Conservation (phyloP, 176 grass and related monocot genomes). For the Musa itinerans region DNA sequence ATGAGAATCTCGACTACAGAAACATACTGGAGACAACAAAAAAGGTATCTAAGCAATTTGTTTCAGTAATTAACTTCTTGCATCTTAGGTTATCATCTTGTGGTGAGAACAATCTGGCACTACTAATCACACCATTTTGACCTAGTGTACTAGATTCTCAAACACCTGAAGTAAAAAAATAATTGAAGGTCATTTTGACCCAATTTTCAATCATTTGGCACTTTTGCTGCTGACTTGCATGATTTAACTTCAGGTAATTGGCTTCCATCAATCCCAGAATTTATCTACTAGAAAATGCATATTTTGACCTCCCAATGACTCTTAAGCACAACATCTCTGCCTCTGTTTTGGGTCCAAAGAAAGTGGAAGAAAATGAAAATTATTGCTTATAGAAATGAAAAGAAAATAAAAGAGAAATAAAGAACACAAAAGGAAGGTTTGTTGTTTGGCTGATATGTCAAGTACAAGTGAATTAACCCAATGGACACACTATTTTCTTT, state of each 20-base stretch:
- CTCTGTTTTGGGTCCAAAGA: too few species aligned
- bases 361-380: background rate
- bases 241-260: background rate
- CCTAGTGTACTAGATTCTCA: too few species aligned
- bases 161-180: background rate
- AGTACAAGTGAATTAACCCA: too few species aligned
- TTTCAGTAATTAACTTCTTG: background rate
- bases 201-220: slow-evolving; percentile 8
- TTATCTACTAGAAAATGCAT: too few species aligned
- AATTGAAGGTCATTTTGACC: background rate
- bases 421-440: too few species aligned
- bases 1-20: slow-evolving; percentile 73
- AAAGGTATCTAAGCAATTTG: slow-evolving; percentile 41
- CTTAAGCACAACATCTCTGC: too few species aligned
- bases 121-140: too few species aligned
- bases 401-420: too few species aligned
- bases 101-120: background rate
- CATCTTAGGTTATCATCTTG: slow-evolving; percentile 1
- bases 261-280: background rate
- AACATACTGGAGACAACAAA: slow-evolving; percentile 59
- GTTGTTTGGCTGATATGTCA: too few species aligned
- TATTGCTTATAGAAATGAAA: background rate
- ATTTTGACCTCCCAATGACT: too few species aligned
- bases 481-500: too few species aligned
- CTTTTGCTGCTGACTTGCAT: background rate